Evolutionary conservation across 768 basidiomycete species (phyloP).

Genomic region (Daedalea quercina): DNA sequence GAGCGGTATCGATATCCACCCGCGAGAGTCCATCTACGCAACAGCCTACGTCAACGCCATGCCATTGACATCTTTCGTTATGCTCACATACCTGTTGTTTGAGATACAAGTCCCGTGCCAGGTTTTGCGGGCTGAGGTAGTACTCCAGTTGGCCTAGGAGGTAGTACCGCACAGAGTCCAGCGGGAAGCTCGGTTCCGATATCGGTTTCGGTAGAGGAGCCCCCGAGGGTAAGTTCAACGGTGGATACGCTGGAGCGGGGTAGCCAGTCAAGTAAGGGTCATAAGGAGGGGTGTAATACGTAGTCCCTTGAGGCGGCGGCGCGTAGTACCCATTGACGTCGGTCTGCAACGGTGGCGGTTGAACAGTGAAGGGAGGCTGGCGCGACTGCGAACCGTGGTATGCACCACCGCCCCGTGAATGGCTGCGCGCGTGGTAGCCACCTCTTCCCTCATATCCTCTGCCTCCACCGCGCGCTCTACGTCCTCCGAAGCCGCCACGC

Average conservation of each 20-base stretch:
- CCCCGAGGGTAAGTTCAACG: slow-evolving; percentile 18
- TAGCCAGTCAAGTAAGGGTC: slow-evolving; percentile 10
- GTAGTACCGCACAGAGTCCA: slow-evolving; percentile 62
- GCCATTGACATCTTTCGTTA: background rate
- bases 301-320: slow-evolving; percentile 15
- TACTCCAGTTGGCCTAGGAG: slow-evolving; percentile 86
- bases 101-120: slow-evolving; percentile 82
- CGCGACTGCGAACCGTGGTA: slow-evolving; percentile 7
- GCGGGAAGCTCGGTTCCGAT: slow-evolving; percentile 41
- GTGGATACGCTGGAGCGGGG: slow-evolving; percentile 18
- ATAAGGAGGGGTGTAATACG: slow-evolving; percentile 18
- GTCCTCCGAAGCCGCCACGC: slow-evolving; percentile 33
- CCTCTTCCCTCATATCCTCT: slow-evolving; percentile 29
- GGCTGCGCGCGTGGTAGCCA: slow-evolving; percentile 11
- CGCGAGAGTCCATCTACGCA: slow-evolving; percentile 78
- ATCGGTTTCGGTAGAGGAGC: slow-evolving; percentile 39
- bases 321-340: slow-evolving; percentile 16
- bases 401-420: slow-evolving; percentile 10
- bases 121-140: slow-evolving; percentile 85
- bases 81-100: slow-evolving; percentile 57
- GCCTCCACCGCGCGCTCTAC: slow-evolving; percentile 16
- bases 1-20: slow-evolving; percentile 79
- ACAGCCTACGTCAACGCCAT: background rate
- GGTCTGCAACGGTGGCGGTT: slow-evolving; percentile 15
- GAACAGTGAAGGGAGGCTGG: slow-evolving; percentile 15